Evolutionary conservation across 139 green algal species (phyloP).

Genomic region (Nannochloris sp.): DNA sequence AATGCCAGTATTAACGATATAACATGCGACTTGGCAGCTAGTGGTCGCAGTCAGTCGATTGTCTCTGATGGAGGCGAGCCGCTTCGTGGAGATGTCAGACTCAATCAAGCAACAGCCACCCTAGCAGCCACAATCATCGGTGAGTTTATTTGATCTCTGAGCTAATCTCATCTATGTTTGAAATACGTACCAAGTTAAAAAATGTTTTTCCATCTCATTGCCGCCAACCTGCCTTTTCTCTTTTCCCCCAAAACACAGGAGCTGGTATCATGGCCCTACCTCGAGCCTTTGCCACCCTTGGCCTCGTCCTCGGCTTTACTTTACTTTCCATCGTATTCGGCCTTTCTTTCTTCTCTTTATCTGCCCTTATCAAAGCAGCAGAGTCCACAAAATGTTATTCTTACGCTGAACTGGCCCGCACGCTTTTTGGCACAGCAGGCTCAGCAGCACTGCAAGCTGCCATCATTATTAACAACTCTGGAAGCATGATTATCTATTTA

Average conservation of each 20-base stretch:
- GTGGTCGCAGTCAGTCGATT: too few species aligned
- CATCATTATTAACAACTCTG: slow-evolving; percentile 30
- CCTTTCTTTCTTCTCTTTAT: slow-evolving; percentile 26
- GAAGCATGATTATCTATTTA: slow-evolving; percentile 32
- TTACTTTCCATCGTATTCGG: slow-evolving; percentile 10
- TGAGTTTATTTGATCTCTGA: background rate
- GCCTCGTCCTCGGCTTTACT: slow-evolving; percentile 14
- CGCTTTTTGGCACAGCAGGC: slow-evolving; percentile 9
- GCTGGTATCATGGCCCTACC: slow-evolving; percentile 34
- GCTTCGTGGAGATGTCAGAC: background rate
- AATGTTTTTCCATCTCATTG: background rate
- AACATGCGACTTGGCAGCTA: too few species aligned
- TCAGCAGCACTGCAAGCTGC: background rate
- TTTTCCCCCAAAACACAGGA: too few species aligned
- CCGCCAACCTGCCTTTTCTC: background rate
- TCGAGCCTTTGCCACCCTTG: slow-evolving; percentile 26
- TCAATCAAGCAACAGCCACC: slow-evolving; percentile 26
- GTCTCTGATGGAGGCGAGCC: background rate
- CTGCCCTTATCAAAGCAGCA: slow-evolving; percentile 5
- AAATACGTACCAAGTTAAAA: background rate
- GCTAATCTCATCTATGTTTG: background rate
- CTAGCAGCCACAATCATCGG: slow-evolving; percentile 33
- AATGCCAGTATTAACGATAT: too few species aligned
- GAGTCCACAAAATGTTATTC: slow-evolving; percentile 5
- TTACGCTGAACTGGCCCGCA: slow-evolving; percentile 12